Evolutionary conservation across 257 asterid species (phyloP).

Genomic region (Coffea eugenioides): DNA sequence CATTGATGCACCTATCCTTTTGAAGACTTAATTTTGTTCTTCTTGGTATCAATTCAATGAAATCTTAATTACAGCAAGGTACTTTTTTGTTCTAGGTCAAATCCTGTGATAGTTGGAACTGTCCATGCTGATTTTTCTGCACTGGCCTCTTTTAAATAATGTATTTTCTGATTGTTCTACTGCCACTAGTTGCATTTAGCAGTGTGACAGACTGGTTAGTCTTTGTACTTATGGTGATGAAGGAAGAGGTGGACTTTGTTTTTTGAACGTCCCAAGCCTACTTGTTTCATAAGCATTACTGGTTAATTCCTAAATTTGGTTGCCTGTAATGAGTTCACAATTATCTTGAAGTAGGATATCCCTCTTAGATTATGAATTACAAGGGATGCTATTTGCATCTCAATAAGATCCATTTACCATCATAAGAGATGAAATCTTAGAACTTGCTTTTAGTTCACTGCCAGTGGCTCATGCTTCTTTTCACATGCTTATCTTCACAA

Average conservation of each 20-base stretch:
- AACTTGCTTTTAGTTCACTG: not conserved
- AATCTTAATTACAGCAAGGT: not conserved
- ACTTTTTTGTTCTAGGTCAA: not conserved
- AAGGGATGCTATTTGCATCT: not conserved
- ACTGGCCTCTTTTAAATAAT: not conserved
- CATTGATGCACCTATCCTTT: not conserved
- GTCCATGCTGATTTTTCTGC: not conserved
- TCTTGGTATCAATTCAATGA: conserved; percentile 1
- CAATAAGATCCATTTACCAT: not conserved
- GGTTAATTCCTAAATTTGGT: not conserved
- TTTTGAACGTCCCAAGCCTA: not conserved
- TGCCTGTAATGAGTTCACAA: not conserved
- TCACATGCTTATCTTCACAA: not conserved
- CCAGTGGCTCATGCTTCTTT: not conserved
- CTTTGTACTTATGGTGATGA: not conserved
- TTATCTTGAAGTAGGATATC: not conserved
- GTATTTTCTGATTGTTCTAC: not conserved
- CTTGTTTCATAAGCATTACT: not conserved
- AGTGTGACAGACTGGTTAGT: not conserved
- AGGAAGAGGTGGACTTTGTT: not conserved
- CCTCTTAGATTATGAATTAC: not conserved
- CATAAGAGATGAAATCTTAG: not conserved
- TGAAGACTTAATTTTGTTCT: not conserved
- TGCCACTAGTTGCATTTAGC: not conserved
- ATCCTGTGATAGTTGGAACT: not conserved